Conservation (phyloP, 305 asterid genomes). For the Solanum hybrid region DNA sequence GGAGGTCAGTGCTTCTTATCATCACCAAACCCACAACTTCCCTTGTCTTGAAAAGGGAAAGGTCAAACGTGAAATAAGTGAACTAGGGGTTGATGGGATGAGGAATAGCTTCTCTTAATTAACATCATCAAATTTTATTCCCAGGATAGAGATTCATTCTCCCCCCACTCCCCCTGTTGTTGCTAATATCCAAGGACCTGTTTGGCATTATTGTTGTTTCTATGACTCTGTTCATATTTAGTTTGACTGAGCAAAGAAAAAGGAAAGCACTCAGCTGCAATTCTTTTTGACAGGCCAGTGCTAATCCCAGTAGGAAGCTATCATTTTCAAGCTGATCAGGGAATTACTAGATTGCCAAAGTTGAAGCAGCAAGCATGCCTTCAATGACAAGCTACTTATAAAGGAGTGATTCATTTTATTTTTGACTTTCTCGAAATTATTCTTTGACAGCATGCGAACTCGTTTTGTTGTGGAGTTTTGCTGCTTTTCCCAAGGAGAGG, state of each 20-base stretch:
- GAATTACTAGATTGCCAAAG: background rate
- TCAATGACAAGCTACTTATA: background rate
- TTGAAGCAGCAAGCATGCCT: slow-evolving; percentile 2
- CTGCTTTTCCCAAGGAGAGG: background rate
- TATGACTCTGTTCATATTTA: background rate
- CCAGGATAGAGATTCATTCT: background rate
- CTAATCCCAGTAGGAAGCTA: background rate
- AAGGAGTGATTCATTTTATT: background rate
- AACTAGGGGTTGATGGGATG: background rate
- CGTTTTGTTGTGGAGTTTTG: background rate
- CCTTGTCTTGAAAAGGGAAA: background rate
- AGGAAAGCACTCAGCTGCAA: background rate
- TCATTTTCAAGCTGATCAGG: slow-evolving; percentile 4
- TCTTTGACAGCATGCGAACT: background rate
- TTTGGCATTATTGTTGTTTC: background rate
- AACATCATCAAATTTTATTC: background rate
- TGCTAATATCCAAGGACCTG: background rate
- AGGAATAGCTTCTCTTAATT: background rate
- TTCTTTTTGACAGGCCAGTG: background rate
- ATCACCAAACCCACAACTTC: background rate
- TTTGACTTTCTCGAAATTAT: background rate
- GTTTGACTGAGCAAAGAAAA: background rate
- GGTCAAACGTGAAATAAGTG: background rate
- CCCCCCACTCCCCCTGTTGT: background rate
- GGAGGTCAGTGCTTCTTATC: slow-evolving; percentile 1